Evolutionary conservation across 495 filamentous ascomycete species (phyloP).

Genomic region (Amniculicola lignicola): DNA sequence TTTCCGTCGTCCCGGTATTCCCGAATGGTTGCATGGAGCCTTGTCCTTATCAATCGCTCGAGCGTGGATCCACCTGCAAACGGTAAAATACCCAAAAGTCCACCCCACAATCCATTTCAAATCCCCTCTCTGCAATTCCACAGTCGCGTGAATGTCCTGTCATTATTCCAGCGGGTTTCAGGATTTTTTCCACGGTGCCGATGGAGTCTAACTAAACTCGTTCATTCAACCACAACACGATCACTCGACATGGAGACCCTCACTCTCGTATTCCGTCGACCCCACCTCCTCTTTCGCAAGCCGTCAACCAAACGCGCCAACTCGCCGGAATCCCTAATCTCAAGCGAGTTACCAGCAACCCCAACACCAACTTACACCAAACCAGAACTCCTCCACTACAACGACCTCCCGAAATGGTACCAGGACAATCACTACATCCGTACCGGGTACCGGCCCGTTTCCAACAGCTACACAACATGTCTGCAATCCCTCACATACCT

Average conservation of each 20-base stretch:
- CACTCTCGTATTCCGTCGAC: conserved; percentile 18
- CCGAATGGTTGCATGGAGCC: conserved; percentile 6
- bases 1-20: background rate
- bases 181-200: background rate
- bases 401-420: conserved; percentile 41
- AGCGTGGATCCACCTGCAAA: too few relatives aligned
- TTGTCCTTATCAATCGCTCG: conserved; percentile 3
- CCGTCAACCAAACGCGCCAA: background rate
- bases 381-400: conserved; percentile 12
- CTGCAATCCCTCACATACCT: conserved; percentile 40
- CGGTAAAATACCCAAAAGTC: too few relatives aligned
- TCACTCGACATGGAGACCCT: conserved; percentile 15
- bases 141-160: conserved; percentile 2
- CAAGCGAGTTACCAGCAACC: too few relatives aligned
- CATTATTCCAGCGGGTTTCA: background rate
- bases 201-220: background rate
- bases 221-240: background rate
- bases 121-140: background rate
- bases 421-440: conserved; percentile 44
- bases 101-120: background rate
- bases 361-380: background rate
- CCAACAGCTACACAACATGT: conserved; percentile 38
- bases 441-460: conserved; percentile 41
- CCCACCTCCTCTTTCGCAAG: conserved; percentile 18
- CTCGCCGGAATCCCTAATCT: too few relatives aligned